phyloP scores from a whole-genome alignment of 2,329 filamentous ascomycete genomes.

The Sporothrix mexicana region DNA sequence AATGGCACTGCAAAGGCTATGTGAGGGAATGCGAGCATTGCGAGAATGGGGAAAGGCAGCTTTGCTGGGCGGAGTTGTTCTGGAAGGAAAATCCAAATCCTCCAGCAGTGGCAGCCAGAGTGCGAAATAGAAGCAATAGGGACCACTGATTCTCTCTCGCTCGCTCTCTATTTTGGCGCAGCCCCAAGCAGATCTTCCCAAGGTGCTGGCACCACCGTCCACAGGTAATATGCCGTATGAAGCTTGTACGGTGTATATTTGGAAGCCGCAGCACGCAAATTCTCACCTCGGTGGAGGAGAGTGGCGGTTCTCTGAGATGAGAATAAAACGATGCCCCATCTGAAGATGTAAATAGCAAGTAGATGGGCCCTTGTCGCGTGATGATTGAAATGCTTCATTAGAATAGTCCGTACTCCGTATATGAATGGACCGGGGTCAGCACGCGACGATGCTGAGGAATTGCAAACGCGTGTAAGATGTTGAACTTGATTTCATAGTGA shows the following conservation, averaged over 20 bases:
- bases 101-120: background rate
- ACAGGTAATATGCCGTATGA: background rate
- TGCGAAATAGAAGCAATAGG: constrained; percentile 16
- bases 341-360: constrained; percentile 10
- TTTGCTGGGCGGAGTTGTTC: constrained; percentile 20
- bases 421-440: background rate
- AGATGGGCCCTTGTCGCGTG: background rate
- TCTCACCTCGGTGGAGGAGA: background rate
- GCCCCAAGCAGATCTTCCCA: constrained; percentile 20
- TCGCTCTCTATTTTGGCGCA: constrained; percentile 4
- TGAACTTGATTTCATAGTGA: background rate
- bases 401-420: background rate
- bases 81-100: constrained; percentile 20
- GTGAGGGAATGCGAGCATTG: background rate
- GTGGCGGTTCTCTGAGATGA: background rate
- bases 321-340: background rate
- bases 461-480: background rate
- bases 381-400: background rate
- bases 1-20: constrained; percentile 12
- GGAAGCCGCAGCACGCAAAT: background rate
- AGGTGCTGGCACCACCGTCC: background rate
- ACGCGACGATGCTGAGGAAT: background rate
- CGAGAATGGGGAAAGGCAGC: constrained; percentile 3
- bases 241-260: background rate
- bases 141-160: background rate